Evolutionary conservation across 2,329 filamentous ascomycete species (phyloP).

Genomic region (Botryosphaeria dothidea): DNA sequence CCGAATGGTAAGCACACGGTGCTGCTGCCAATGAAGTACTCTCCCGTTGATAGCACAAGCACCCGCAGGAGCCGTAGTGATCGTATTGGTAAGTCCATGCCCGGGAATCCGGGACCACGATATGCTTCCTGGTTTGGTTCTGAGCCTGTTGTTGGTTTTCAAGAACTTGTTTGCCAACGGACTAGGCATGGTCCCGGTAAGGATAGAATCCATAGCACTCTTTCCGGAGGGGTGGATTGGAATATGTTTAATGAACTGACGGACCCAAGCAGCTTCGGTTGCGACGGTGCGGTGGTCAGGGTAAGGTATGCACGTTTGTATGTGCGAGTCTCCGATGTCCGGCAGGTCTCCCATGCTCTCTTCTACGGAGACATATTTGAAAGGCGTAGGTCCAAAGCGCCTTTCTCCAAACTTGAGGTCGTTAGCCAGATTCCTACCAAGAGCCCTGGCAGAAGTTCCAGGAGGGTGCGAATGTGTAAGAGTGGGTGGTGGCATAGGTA

Average conservation of each 20-base stretch:
- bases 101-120: slow-evolving; percentile 57
- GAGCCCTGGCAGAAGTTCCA: slow-evolving; percentile 30
- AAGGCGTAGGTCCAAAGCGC: slow-evolving; percentile 56
- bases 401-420: slow-evolving; percentile 58
- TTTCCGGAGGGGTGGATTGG: slow-evolving; percentile 54
- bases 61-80: slow-evolving; percentile 57
- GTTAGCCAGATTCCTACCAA: slow-evolving; percentile 51
- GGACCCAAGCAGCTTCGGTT: not conserved
- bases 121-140: not conserved
- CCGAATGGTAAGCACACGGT: slow-evolving; percentile 62
- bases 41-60: slow-evolving; percentile 59
- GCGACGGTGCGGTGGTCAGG: slow-evolving; percentile 65
- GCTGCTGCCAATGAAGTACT: slow-evolving; percentile 66
- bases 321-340: slow-evolving; percentile 60
- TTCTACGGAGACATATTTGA: slow-evolving; percentile 56
- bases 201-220: slow-evolving; percentile 23
- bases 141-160: too few species aligned
- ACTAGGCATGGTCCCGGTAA: slow-evolving; percentile 17
- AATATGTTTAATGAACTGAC: slow-evolving; percentile 34
- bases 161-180: not conserved
- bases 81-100: slow-evolving; percentile 58
- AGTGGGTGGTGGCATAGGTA: slow-evolving; percentile 56
- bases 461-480: slow-evolving; percentile 65
- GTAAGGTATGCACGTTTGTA: slow-evolving; percentile 61
- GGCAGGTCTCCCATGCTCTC: slow-evolving; percentile 64